These are phyloP conservation scores for Mycena olivaceomarginata DNA, from an alignment of 768 basidiomycete species.

Conservation along the genomic window DNA sequence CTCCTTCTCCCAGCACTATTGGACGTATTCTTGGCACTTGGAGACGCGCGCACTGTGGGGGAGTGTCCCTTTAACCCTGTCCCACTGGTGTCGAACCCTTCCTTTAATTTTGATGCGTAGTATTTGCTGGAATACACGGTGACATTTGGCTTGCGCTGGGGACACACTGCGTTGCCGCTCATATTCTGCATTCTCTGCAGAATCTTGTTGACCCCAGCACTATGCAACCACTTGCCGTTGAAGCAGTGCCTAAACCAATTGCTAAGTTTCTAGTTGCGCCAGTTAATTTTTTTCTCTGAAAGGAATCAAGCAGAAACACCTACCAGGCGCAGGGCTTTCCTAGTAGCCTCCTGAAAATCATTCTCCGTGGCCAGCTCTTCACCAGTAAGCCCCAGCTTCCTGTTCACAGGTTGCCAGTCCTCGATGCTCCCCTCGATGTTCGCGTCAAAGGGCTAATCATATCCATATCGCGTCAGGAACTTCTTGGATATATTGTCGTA, in stretches of 20 bases:
- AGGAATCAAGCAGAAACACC: not conserved
- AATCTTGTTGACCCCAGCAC: conserved; percentile 1
- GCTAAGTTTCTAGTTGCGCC: conserved; percentile 24
- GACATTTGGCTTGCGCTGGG: conserved; percentile 5
- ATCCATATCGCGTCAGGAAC: conserved; percentile 24
- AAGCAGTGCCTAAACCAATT: conserved; percentile 33
- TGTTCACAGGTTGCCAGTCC: not conserved
- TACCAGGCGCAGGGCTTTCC: not conserved
- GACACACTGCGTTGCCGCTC: not conserved
- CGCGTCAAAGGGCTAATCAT: not conserved
- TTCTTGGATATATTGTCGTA: conserved; percentile 16
- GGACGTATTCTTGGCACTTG: conserved; percentile 15
- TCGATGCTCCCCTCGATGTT: conserved; percentile 4
- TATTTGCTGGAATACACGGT: conserved; percentile 24
- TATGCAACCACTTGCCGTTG: conserved; percentile 13
- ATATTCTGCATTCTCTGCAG: conserved; percentile 16
- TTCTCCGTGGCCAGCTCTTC: conserved; percentile 18
- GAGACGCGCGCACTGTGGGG: not conserved
- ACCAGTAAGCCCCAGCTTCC: not conserved
- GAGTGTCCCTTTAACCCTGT: not conserved
- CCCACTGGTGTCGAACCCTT: conserved; percentile 32
- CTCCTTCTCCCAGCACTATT: not conserved
- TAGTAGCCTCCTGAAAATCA: not conserved
- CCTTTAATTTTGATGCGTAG: conserved; percentile 27
- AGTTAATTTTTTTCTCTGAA: not conserved